A percentile compares a stretch with the other conserved stretches of the same genome.
Evolutionary conservation across 495 filamentous ascomycete species (phyloP).

Genomic region (Neurospora sp.): DNA sequence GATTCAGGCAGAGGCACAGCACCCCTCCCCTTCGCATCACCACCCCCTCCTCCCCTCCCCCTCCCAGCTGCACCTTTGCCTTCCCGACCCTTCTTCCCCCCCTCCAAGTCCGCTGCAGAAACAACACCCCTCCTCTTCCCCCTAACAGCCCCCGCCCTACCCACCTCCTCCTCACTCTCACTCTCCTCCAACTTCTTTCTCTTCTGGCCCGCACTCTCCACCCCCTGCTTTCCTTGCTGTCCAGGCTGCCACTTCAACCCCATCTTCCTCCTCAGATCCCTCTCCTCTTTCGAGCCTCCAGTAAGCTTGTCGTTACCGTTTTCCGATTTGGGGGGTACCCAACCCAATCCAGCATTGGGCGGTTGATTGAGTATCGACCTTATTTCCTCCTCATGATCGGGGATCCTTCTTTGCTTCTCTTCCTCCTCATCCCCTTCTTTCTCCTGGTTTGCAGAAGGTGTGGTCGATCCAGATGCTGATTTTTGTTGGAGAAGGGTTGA

Average conservation of each 20-base stretch:
- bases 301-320: background rate
- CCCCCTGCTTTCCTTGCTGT: slow-evolving; percentile 2
- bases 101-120: background rate
- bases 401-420: background rate
- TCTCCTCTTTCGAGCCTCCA: slow-evolving; percentile 4
- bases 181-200: slow-evolving; percentile 27
- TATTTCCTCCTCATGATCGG: slow-evolving; percentile 17
- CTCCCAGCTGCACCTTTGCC: background rate
- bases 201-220: slow-evolving; percentile 1
- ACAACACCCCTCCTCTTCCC: slow-evolving; percentile 19
- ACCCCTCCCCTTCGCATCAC: background rate
- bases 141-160: slow-evolving; percentile 46
- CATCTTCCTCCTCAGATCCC: slow-evolving; percentile 19
- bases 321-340: slow-evolving; percentile 1
- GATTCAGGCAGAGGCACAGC: background rate
- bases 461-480: too few species aligned
- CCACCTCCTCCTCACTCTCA: slow-evolving; percentile 50
- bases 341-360: slow-evolving; percentile 31
- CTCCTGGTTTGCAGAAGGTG: background rate
- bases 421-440: background rate
- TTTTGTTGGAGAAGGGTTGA: slow-evolving; percentile 6
- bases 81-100: background rate
- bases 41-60: background rate
- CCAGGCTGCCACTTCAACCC: slow-evolving; percentile 18
- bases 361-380: slow-evolving; percentile 14